Conservation (phyloP, 352 stramenopile species). For the Phytopythium boreale region DNA sequence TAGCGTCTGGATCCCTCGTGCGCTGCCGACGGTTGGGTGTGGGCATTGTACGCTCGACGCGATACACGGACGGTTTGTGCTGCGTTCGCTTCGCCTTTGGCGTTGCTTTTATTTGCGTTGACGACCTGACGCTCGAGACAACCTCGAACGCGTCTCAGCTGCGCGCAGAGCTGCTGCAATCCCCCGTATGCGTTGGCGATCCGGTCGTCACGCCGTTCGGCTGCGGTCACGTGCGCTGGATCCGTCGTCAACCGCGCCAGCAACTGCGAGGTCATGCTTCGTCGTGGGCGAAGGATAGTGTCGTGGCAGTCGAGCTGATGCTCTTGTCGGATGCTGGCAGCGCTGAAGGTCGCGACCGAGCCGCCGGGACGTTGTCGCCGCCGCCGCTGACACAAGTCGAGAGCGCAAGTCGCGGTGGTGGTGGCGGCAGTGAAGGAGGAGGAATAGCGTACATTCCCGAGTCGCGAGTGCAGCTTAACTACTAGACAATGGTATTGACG, state of each 20-base stretch:
- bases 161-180: conserved; percentile 19
- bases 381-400: not conserved
- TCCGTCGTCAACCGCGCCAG: conserved; percentile 6
- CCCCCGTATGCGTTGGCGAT: conserved; percentile 41
- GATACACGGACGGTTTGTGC: conserved; percentile 56
- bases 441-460: conserved; percentile 6
- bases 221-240: conserved; percentile 38
- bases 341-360: not conserved
- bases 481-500: not conserved
- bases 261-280: not conserved
- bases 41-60: conserved; percentile 60
- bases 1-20: conserved; percentile 46
- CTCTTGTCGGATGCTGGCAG: conserved; percentile 2
- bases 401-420: not conserved
- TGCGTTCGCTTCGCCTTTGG: conserved; percentile 66
- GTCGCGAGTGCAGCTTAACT: conserved; percentile 8
- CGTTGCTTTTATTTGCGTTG: conserved; percentile 50
- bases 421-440: not conserved
- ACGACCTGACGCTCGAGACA: conserved; percentile 38
- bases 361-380: not conserved
- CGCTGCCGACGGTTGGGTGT: conserved; percentile 47
- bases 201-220: conserved; percentile 73
- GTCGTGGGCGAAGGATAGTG: not conserved
- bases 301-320: conserved; percentile 6
- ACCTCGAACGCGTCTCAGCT: conserved; percentile 29